A percentile compares a stretch with the other conserved stretches of the same genome.
These are phyloP conservation scores for Kokia cookei DNA, from an alignment of 441 rosid genomes.

Conservation along the genomic window DNA sequence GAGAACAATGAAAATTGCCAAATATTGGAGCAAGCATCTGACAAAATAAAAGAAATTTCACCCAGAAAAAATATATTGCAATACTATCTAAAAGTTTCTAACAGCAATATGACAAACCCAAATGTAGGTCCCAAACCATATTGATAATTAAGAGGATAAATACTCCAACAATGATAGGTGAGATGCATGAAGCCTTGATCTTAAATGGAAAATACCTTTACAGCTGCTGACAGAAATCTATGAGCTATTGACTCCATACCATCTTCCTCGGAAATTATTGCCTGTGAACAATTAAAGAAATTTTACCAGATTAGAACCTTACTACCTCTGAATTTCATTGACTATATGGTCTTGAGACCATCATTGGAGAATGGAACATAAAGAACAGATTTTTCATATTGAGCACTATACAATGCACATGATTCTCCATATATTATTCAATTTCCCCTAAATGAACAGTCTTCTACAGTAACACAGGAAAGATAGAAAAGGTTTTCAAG, in stretches of 20 bases:
- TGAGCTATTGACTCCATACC: constrained; percentile 98
- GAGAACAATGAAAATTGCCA: neutral
- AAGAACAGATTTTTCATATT: neutral
- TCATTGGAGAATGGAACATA: neutral
- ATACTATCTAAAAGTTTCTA: neutral
- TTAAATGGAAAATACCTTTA: constrained; percentile 52
- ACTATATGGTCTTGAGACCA: neutral
- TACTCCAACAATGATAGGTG: neutral
- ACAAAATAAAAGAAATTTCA: neutral
- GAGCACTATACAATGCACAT: neutral
- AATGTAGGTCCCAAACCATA: neutral
- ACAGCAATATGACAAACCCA: neutral
- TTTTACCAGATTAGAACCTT: neutral
- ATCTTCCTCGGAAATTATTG: constrained; percentile 87
- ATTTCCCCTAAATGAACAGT: neutral
- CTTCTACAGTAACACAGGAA: neutral
- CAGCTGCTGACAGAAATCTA: constrained; percentile 88
- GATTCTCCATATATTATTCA: neutral
- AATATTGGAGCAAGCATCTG: neutral
- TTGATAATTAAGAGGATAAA: neutral
- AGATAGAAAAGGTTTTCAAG: neutral
- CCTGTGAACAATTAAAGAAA: constrained; percentile 28
- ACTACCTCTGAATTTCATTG: neutral
- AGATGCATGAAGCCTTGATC: neutral
- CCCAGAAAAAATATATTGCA: neutral